Evolutionary conservation across 805 yeast species (phyloP), one percentile per base, ranked within the genome.

Genomic region (Saccharomycopsis malanga): DNA sequence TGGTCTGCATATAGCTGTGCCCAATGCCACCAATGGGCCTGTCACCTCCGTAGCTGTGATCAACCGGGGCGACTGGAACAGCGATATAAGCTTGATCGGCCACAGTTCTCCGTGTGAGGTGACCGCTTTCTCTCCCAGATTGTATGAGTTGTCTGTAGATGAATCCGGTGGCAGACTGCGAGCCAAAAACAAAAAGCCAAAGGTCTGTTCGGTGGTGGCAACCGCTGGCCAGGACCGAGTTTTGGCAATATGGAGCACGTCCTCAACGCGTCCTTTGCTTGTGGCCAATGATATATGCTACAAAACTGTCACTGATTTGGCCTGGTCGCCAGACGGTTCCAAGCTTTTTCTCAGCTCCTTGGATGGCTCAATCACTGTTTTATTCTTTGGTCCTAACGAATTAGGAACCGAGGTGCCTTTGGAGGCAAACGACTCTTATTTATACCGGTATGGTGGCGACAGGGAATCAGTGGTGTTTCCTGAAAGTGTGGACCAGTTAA

Each of bases 181-280:
- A n/a, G n/a, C n/a, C n/a, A 55, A 56, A 18, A 47, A 30, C 17
- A 57, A 61, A 47, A 65, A 71, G 10, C 62, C 50, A 30, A 61
- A 62, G 53, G 66, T 73, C 44, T 71, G 83, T 5, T 82, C 96
- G 0, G 76, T 91, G 0, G 70, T 91, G n/a, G 96, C 97, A 2
- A 84, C 96, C 24, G 96, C 91, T 12, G 98, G 98, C 9, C 98
- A 91, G 64, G 98, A 91, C 63, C 80, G 86, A 57, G 76, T 88
- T 1, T 64, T 93, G 34, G 95, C 88, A 0, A 69, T 91, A 4
- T 91, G 98, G 98, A 81, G 80, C 57, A 91, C 96, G 0, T 65
- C 76, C 2, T 72, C 72, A 44, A 75, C 88, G 3, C 71, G 86
- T 42, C 98, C 98, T 1, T 63, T 93, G 42, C 73, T 85, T 10